These are phyloP conservation scores for Pythium plurisporium DNA, from an alignment of 352 stramenopile species.

Conservation along the genomic window DNA sequence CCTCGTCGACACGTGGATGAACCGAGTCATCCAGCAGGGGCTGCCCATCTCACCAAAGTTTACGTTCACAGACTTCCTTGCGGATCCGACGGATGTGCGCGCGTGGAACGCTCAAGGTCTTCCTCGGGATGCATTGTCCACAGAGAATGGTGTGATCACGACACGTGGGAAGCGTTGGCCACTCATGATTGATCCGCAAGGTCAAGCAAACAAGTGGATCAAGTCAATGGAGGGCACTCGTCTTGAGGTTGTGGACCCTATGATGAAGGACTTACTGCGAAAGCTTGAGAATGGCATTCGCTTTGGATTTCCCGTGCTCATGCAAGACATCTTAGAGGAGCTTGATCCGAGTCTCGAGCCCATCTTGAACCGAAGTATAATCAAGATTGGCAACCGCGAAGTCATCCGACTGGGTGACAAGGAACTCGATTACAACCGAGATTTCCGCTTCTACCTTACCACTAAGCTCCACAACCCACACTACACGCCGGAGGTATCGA, in stretches of 20 bases:
- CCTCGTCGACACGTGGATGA: constrained; percentile 88
- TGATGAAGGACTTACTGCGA: constrained; percentile 85
- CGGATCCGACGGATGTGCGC: constrained; percentile 87
- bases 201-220: constrained; percentile 93
- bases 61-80: constrained; percentile 90
- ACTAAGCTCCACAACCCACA: constrained; percentile 93
- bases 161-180: constrained; percentile 89
- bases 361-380: constrained; percentile 90
- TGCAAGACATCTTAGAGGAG: constrained; percentile 92
- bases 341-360: constrained; percentile 91
- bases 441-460: constrained; percentile 88
- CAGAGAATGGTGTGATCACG: constrained; percentile 91
- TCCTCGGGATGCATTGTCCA: constrained; percentile 89
- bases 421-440: constrained; percentile 91
- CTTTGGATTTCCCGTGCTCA: constrained; percentile 85
- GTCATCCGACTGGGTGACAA: constrained; percentile 90
- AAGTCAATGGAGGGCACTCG: constrained; percentile 78
- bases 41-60: constrained; percentile 88
- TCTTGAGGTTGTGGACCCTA: constrained; percentile 88
- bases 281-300: constrained; percentile 91
- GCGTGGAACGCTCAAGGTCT: constrained; percentile 92
- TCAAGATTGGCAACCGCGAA: constrained; percentile 86
- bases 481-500: constrained; percentile 94
- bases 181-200: constrained; percentile 94
- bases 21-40: constrained; percentile 73